Conservation (phyloP, 805 yeast genomes). For the Blastobotrys muscicola region DNA sequence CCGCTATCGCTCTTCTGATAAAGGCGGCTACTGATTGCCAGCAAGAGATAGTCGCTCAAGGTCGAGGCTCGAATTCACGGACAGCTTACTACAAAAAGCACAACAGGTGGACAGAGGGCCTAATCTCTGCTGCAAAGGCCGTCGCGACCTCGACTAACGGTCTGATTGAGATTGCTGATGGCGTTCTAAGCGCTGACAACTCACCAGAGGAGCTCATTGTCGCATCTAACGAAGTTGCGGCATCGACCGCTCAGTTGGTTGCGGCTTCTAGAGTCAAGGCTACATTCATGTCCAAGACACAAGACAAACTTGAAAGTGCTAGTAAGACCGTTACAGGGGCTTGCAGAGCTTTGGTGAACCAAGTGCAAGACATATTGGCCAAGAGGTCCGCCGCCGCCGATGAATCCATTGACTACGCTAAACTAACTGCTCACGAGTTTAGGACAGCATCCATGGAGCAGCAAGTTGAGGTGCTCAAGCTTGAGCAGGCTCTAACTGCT, state of each 20-base stretch:
- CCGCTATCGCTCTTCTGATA: conserved; percentile 64
- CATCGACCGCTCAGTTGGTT: conserved; percentile 85
- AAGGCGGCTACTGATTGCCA: conserved; percentile 74
- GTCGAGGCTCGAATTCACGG: conserved; percentile 53
- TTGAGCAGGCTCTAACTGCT: conserved; percentile 59
- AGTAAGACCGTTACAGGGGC: conserved; percentile 65
- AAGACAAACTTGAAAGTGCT: conserved; percentile 60
- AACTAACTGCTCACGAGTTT: conserved; percentile 66
- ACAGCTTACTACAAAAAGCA: conserved; percentile 78
- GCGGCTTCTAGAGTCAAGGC: conserved; percentile 88
- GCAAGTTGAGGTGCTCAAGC: conserved; percentile 78
- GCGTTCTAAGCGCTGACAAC: conserved; percentile 54
- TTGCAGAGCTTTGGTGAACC: conserved; percentile 59
- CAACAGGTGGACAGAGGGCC: conserved; percentile 89
- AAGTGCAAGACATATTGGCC: conserved; percentile 53
- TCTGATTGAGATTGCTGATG: conserved; percentile 81
- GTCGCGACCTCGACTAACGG: conserved; percentile 76
- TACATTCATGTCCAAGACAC: conserved; percentile 63
- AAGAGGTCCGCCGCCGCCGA: conserved; percentile 29
- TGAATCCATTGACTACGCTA: conserved; percentile 53
- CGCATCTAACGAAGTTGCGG: conserved; percentile 85
- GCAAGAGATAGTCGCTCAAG: conserved; percentile 65
- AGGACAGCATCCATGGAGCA: conserved; percentile 86
- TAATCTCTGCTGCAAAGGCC: conserved; percentile 79
- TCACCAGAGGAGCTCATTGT: conserved; percentile 78